These are phyloP conservation scores for Emergomyces pasteurianus DNA, from an alignment of 2,329 filamentous ascomycete genomes.

Conservation along the genomic window DNA sequence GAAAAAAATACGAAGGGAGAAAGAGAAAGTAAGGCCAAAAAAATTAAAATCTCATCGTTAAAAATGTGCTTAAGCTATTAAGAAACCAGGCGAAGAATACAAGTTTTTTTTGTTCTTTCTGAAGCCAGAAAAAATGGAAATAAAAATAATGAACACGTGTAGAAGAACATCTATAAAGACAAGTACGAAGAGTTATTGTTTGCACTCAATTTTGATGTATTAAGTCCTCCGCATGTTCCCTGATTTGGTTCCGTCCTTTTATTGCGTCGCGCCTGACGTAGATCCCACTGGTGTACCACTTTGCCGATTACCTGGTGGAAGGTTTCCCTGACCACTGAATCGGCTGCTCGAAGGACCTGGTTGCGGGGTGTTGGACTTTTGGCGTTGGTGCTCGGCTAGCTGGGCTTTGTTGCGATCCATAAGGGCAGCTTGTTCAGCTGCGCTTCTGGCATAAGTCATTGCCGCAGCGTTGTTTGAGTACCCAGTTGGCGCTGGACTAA, in stretches of 20 bases:
- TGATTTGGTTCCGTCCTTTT: neutral
- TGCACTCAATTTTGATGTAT: neutral
- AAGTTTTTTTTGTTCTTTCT: neutral
- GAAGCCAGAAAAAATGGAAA: neutral
- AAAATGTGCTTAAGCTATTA: neutral
- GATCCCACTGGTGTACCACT: neutral
- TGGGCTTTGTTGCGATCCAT: conserved; percentile 30
- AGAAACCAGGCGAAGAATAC: neutral
- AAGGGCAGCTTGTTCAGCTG: conserved; percentile 28
- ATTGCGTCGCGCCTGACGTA: neutral
- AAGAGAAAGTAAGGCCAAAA: conserved; percentile 3
- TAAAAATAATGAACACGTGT: neutral
- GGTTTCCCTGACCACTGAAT: conserved; percentile 4
- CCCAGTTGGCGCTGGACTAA: conserved; percentile 17
- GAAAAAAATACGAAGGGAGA: conserved; percentile 9
- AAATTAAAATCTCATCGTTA: neutral
- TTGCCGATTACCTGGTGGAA: conserved; percentile 1
- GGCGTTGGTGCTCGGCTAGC: conserved; percentile 21
- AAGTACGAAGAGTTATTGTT: neutral
- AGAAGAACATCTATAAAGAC: neutral
- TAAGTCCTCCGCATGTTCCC: neutral
- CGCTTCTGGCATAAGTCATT: conserved; percentile 27
- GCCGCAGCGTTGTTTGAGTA: conserved; percentile 26
- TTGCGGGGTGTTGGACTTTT: conserved; percentile 25
- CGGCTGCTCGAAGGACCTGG: conserved; percentile 7